Conservation (phyloP, 1,284 basidiomycete species). For the Cutaneotrichosporon sp. region DNA sequence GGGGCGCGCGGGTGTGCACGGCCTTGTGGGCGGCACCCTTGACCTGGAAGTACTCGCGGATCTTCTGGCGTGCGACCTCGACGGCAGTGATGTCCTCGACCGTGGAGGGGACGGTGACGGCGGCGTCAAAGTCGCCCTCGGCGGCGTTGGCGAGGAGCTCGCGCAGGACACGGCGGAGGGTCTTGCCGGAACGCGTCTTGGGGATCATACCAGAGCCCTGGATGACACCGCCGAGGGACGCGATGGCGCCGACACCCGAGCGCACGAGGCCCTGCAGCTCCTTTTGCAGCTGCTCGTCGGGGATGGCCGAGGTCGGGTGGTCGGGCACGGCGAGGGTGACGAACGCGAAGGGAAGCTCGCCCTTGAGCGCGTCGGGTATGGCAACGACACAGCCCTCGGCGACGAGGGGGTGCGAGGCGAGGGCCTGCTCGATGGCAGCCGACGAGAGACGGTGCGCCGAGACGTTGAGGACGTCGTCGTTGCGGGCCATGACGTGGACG, state of each 20-base stretch:
- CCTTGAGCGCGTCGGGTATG: constrained; percentile 76
- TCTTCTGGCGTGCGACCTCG: constrained; percentile 24
- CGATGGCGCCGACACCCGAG: constrained; percentile 89
- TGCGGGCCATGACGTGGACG: constrained; percentile 93
- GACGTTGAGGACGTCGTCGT: constrained; percentile 69
- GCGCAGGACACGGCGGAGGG: constrained; percentile 79
- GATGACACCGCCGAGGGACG: constrained; percentile 88
- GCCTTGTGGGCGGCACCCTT: constrained; percentile 22
- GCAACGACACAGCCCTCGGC: constrained; percentile 84
- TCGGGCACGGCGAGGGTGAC: constrained; percentile 52
- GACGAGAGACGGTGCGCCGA: constrained; percentile 93
- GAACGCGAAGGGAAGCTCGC: constrained; percentile 62
- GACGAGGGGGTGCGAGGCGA: constrained; percentile 86
- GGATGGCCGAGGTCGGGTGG: constrained; percentile 59
- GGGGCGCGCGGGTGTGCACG: constrained; percentile 17
- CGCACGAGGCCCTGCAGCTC: constrained; percentile 87
- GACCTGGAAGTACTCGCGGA: constrained; percentile 25
- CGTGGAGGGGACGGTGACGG: constrained; percentile 23
- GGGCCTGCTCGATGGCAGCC: constrained; percentile 90
- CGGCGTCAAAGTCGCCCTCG: constrained; percentile 23
- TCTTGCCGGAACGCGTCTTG: constrained; percentile 91
- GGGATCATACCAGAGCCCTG: constrained; percentile 71
- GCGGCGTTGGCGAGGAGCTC: constrained; percentile 26
- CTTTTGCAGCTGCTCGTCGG: constrained; percentile 61
- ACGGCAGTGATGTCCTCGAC: constrained; percentile 24